These are phyloP conservation scores for Aspergillus phoenicis DNA, from an alignment of 2,329 filamentous ascomycete genomes.

Conservation along the genomic window DNA sequence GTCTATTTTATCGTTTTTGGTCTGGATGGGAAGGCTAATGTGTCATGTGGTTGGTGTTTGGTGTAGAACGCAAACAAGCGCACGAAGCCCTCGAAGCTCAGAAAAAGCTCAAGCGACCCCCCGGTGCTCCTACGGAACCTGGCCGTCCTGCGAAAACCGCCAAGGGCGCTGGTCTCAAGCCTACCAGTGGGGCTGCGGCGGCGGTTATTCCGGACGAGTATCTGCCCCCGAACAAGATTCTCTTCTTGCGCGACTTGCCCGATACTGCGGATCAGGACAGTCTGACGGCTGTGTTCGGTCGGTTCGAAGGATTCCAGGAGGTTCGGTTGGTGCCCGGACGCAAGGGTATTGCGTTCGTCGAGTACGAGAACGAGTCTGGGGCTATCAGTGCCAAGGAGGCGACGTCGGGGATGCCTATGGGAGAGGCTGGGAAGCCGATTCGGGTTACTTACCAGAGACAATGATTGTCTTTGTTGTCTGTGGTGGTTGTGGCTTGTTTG, in stretches of 20 bases:
- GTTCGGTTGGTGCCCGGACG: conserved; percentile 85
- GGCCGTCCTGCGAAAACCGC: conserved; percentile 69
- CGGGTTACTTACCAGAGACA: conserved; percentile 97
- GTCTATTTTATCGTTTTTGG: conserved; percentile 1
- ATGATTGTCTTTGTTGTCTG: conserved; percentile 47
- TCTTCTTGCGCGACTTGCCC: conserved; percentile 91
- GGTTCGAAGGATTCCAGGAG: conserved; percentile 93
- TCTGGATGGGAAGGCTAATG: neutral
- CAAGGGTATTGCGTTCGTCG: conserved; percentile 89
- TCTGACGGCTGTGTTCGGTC: conserved; percentile 77
- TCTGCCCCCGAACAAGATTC: conserved; percentile 92
- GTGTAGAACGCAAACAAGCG: conserved; percentile 74
- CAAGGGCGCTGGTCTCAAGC: conserved; percentile 75
- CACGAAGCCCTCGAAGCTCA: conserved; percentile 76
- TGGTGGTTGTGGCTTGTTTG: conserved; percentile 24
- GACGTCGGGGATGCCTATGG: conserved; percentile 80
- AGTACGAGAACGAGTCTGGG: conserved; percentile 87
- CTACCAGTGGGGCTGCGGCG: conserved; percentile 66
- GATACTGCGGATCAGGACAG: conserved; percentile 81
- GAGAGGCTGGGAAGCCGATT: conserved; percentile 73
- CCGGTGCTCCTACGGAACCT: conserved; percentile 46
- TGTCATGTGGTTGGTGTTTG: neutral
- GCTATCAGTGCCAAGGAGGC: conserved; percentile 94
- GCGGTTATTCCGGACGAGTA: conserved; percentile 95
- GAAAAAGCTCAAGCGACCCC: conserved; percentile 70